A percentile compares a stretch with the other conserved stretches of the same genome.
Evolutionary conservation across 768 basidiomycete genomes (phyloP).

Genomic region (Panaeolus cyanescens): DNA sequence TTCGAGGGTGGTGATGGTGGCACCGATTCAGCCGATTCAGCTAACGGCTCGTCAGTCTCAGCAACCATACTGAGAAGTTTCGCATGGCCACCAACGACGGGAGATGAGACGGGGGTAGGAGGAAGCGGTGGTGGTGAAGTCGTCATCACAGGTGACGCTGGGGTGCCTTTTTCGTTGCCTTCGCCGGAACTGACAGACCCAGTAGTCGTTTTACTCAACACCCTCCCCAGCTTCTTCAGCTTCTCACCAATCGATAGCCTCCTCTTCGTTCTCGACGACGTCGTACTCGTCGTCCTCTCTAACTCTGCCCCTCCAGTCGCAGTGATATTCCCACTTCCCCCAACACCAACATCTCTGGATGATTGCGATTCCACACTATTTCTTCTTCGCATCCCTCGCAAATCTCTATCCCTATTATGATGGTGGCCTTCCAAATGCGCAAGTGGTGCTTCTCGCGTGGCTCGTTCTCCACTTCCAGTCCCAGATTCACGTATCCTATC

Average conservation of each 20-base stretch:
- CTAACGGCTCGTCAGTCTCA: conserved; percentile 1
- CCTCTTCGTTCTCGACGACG: not conserved
- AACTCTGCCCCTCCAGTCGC: not conserved
- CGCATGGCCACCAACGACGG: not conserved
- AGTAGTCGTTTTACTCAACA: not conserved
- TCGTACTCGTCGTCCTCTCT: not conserved
- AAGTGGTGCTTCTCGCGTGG: too few relatives aligned
- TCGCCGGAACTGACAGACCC: not conserved
- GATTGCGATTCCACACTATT: not conserved
- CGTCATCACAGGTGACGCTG: not conserved
- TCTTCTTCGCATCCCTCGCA: not conserved
- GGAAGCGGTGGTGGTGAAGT: not conserved
- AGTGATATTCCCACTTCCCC: not conserved
- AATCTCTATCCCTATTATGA: not conserved
- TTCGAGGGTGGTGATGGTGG: not conserved
- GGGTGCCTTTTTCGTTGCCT: not conserved
- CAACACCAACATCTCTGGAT: too few relatives aligned
- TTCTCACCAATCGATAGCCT: not conserved
- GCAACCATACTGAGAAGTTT: conserved; percentile 11
- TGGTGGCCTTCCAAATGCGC: not conserved
- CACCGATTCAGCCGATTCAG: not conserved
- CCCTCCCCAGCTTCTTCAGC: conserved; percentile 4
- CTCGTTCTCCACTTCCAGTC: too few relatives aligned
- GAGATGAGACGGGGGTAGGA: not conserved
- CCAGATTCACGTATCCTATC: not conserved